Evolutionary conservation across 257 asterid species (phyloP).

Genomic region (Solanum microdontum): DNA sequence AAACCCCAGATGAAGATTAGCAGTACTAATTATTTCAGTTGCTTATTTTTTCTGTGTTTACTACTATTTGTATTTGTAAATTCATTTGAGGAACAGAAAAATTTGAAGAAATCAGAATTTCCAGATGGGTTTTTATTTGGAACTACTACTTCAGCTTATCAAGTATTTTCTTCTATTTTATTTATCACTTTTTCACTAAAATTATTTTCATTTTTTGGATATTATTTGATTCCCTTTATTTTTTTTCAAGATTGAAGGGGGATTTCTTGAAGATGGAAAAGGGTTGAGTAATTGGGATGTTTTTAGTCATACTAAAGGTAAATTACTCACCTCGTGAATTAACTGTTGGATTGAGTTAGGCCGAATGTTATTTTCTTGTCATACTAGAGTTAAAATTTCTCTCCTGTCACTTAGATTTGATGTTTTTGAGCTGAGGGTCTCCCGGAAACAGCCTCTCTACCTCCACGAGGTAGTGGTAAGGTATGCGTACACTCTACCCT

Average conservation of each 20-base stretch:
- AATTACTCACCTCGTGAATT: not conserved
- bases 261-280: slow-evolving; percentile 52
- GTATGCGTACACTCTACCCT: too few relatives aligned
- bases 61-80: not conserved
- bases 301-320: slow-evolving; percentile 39
- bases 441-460: too few relatives aligned
- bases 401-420: too few relatives aligned
- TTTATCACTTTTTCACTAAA: not conserved
- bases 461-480: too few relatives aligned
- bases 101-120: slow-evolving; percentile 37
- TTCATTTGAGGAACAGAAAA: not conserved
- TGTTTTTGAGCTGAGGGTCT: too few relatives aligned
- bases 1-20: not conserved
- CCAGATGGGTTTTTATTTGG: slow-evolving; percentile 75
- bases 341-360: too few relatives aligned
- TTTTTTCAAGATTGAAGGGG: slow-evolving; percentile 62
- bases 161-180: slow-evolving; percentile 11
- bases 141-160: slow-evolving; percentile 64
- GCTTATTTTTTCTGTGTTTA: not conserved
- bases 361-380: too few relatives aligned
- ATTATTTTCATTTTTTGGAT: not conserved
- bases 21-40: not conserved
- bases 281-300: slow-evolving; percentile 69
- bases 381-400: too few relatives aligned
- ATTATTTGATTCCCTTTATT: not conserved